phyloP scores from a whole-genome alignment of 2,329 filamentous ascomycete species.

The Zarea fungicola region DNA sequence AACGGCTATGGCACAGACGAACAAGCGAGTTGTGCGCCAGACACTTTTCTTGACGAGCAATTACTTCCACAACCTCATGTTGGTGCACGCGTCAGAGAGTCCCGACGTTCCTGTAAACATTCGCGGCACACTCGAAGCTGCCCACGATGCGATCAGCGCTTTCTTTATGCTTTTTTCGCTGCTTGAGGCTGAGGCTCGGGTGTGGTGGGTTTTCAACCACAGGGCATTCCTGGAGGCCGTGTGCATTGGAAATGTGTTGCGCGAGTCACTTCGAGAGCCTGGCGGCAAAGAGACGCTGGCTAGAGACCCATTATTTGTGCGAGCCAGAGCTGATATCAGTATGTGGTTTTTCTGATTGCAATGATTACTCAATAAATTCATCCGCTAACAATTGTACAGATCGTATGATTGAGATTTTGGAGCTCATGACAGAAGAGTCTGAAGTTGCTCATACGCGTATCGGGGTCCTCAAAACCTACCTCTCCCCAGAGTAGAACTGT shows the following conservation, averaged over 20 bases:
- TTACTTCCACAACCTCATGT: constrained; percentile 78
- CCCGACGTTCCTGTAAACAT: constrained; percentile 60
- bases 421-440: constrained; percentile 52
- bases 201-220: constrained; percentile 85
- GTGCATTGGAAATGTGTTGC: constrained; percentile 59
- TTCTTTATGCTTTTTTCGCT: constrained; percentile 70
- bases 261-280: constrained; percentile 44
- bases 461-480: constrained; percentile 51
- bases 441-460: constrained; percentile 56
- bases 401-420: constrained; percentile 61
- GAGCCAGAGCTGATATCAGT: constrained; percentile 58
- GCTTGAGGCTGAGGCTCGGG: constrained; percentile 65
- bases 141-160: constrained; percentile 66
- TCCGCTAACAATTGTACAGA: constrained; percentile 30
- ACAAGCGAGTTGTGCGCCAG: constrained; percentile 65
- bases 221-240: constrained; percentile 71
- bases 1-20: constrained; percentile 48
- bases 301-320: constrained; percentile 54
- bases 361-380: neutral
- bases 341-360: constrained; percentile 27
- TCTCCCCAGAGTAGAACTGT: constrained; percentile 23
- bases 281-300: constrained; percentile 39
- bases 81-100: constrained; percentile 68
- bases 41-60: constrained; percentile 76
- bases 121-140: constrained; percentile 66